Evolutionary conservation across 371 early-diverging fungal species (phyloP).

Genomic region (Actinomucor elegans): DNA sequence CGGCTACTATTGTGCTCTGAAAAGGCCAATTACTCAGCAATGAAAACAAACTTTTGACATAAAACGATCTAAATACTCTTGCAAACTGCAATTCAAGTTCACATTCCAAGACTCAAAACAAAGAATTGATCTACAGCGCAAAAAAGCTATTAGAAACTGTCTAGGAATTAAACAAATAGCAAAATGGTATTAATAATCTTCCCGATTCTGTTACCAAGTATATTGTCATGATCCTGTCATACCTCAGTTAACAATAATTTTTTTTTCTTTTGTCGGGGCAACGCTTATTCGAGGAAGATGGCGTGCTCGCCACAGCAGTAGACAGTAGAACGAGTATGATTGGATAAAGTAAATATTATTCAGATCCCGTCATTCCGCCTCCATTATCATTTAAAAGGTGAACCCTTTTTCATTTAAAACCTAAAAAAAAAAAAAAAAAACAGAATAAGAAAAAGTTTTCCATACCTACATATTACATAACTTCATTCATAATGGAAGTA

Average conservation of each 20-base stretch:
- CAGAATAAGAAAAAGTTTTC: not conserved
- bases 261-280: not conserved
- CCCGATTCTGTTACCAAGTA: not conserved
- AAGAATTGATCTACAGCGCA: not conserved
- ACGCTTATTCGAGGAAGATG: slow-evolving; percentile 18
- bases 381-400: not conserved
- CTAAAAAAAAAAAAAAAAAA: not conserved
- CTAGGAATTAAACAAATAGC: not conserved
- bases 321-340: not conserved
- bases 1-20: not conserved
- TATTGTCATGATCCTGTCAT: not conserved
- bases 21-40: slow-evolving; percentile 2
- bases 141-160: not conserved
- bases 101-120: not conserved
- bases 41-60: too few relatives aligned
- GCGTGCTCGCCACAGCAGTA: slow-evolving; percentile 9
- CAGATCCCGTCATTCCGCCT: not conserved
- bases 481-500: slow-evolving; percentile 5
- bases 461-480: not conserved
- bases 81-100: not conserved
- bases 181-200: not conserved
- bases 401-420: not conserved
- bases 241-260: not conserved
- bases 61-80: not conserved
- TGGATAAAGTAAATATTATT: not conserved